Base-by-base conservation (phyloP, 768 basidiomycete species). In the Melanogaster broomeanus region DNA sequence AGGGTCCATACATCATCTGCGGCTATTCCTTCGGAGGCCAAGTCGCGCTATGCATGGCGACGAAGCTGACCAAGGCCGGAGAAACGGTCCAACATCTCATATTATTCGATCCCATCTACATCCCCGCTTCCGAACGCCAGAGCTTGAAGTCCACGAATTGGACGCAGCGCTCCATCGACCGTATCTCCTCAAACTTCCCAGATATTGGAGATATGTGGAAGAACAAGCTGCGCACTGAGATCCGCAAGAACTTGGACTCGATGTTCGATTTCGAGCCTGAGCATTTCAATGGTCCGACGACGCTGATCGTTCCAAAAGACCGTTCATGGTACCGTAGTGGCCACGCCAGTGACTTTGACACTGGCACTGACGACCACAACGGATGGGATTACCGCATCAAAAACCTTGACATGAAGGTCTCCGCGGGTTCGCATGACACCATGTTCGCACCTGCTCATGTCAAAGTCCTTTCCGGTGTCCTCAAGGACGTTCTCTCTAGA, bases 121-220 rank as follows among this genome's bases (percentile, higher is more conserved):
- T 68, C 42, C 64, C 66, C 11, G 25, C 61, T 2, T 4, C 42
- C 2, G 65, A 66, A 25, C 60, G 65, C 11, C 66, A 65, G 53
- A 56, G 65, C 34, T 52, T 67, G 9, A 67, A 67, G 38, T 66
- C 65, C 18, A 65, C 66, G 2, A 61, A 63, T 48, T 67, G 66
- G 65, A 67, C 46, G 8, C 61, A 68, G 27, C 64, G 60, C n/a
- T 59, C 60, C 6, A 62, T 67, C 6, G 64, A 68, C n/a, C 57
- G 64, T 42, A 68, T 67, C 52, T 55, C 58, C 11, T 51, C 58
- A 48, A 68, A 67, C 53, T 67, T 67, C 55, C 60, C 58, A n/a
- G 66, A 67, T 11, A 68, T 67, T 11, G 66, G 66, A 6, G 66
- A 68, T 37, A 64, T 56, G 42, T 67, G 66, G 66, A 66, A 66